These are phyloP conservation scores for Huiozyma sinensis DNA, from an alignment of 805 yeast species.

Conservation along the genomic window DNA sequence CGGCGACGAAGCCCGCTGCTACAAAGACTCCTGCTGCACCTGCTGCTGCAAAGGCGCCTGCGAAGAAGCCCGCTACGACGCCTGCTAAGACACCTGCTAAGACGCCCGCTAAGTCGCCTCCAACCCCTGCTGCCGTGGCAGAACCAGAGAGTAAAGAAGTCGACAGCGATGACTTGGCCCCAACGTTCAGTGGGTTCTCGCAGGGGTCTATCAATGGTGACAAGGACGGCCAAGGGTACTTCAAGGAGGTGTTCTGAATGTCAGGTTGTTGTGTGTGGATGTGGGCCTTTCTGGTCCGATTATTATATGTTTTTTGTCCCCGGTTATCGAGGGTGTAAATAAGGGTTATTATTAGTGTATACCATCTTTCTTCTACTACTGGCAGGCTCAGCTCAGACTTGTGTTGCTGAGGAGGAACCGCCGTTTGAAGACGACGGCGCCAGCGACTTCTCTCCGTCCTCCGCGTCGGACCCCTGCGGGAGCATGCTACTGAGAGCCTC, in stretches of 20 bases:
- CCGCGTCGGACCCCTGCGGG: not conserved
- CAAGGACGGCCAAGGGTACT: slow-evolving; percentile 4
- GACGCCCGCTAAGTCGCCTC: no score
- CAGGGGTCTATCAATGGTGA: slow-evolving; percentile 13
- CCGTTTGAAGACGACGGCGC: not conserved
- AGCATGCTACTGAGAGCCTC: slow-evolving; percentile 12
- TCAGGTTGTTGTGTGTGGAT: no score
- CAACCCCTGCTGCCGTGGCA: not conserved
- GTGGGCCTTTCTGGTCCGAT: no score
- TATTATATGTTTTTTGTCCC: no score
- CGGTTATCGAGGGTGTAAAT: no score
- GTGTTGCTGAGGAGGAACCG: not conserved
- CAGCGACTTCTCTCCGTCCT: not conserved
- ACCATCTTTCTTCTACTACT: no score
- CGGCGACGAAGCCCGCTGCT: not conserved
- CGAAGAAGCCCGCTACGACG: not conserved
- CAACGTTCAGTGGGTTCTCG: slow-evolving; percentile 22
- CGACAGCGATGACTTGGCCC: slow-evolving; percentile 4
- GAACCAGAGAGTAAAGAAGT: slow-evolving; percentile 1
- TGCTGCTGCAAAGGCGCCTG: not conserved
- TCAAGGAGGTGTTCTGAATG: slow-evolving; percentile 3
- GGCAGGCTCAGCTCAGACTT: not conserved
- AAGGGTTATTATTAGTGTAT: no score
- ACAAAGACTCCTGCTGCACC: slow-evolving; percentile 4
- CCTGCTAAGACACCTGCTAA: not conserved